Evolutionary conservation across 2,329 filamentous ascomycete species (phyloP).

Genomic region (Venturia asperata): DNA sequence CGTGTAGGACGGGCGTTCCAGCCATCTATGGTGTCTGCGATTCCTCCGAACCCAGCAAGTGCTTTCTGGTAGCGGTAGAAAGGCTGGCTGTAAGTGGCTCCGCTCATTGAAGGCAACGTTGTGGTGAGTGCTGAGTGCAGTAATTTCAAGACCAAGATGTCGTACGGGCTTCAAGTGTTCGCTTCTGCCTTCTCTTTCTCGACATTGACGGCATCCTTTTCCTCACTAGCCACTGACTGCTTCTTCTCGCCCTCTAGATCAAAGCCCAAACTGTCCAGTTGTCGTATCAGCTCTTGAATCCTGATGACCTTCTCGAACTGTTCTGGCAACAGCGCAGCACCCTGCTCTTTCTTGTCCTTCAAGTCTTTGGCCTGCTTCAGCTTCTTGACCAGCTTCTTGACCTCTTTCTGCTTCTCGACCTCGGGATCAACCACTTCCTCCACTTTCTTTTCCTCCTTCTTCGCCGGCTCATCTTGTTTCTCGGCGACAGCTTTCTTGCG

Average conservation of each 20-base stretch:
- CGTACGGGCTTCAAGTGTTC: not conserved
- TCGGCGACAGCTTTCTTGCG: conserved; percentile 51
- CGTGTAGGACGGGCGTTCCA: not conserved
- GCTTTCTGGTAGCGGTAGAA: not conserved
- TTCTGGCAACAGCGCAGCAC: conserved; percentile 77
- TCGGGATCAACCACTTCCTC: conserved; percentile 52
- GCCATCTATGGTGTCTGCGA: not conserved
- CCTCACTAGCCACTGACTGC: conserved; percentile 19
- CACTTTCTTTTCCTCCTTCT: conserved; percentile 21
- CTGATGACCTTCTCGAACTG: conserved; percentile 97
- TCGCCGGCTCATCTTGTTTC: not conserved
- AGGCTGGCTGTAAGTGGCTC: not conserved
- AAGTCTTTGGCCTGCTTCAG: conserved; percentile 87
- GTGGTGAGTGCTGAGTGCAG: not conserved
- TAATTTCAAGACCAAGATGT: not conserved
- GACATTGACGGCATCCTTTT: not conserved
- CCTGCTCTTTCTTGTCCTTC: conserved; percentile 82
- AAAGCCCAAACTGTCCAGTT: conserved; percentile 78
- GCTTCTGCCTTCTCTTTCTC: conserved; percentile 5
- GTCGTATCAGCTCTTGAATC: conserved; percentile 86
- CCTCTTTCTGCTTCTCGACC: conserved; percentile 84
- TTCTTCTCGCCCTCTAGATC: conserved; percentile 67
- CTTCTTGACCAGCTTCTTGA: conserved; percentile 86
- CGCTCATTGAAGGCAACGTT: not conserved
- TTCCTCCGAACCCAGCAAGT: not conserved